Base-by-base conservation (phyloP, 2,329 filamentous ascomycete species). In the Talaromyces sp. region DNA sequence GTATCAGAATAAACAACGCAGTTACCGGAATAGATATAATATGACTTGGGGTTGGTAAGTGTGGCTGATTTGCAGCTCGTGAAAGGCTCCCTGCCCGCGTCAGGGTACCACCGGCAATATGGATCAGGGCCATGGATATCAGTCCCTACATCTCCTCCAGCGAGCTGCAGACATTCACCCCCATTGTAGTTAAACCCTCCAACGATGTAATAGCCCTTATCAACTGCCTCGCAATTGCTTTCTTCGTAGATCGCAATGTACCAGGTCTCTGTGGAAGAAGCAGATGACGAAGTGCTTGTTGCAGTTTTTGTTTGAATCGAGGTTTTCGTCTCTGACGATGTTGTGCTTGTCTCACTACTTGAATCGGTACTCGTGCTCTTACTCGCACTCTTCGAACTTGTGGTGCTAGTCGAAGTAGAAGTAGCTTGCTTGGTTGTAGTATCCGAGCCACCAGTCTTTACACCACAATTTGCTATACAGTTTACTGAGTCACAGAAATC, bases 121-220 rank as follows among this genome's bases (percentile, higher is more conserved):
- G 47, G 40, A 17, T 32, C 42, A 5, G 44, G 30, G 0, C 27
- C 43, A 8, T 17, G 52, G 2, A 42, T 16, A 19, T 33, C 22
- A 22, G 41, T 46, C 10, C 29, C 47, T 1, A 47, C 47, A 4
- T 59, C 3, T 1, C 40, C 43, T 1, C 48, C 49, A 2, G 45
- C 40, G 3, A 61, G 17, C 1, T 10, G 19, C 2, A 54, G 8
- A 20, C 60, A 62, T 13, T 43, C 17, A 10, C 24, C 20, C 6
- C 27, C 24, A 8, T 35, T 4, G 13, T 29, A n/a, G 11, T 43
- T 52, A 27, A 40, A 35, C 11, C 54, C 58, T 41, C 52, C 35
- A 3, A 60, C 16, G 16, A 51, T 4, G 33, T 57, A 57, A 32
- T 59, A 59, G 29, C 46, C 46, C 3, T 13, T n/a, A 22, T 58